Conservation (phyloP, 495 filamentous ascomycete genomes). For the Podospora bellae-mahoneyi region DNA sequence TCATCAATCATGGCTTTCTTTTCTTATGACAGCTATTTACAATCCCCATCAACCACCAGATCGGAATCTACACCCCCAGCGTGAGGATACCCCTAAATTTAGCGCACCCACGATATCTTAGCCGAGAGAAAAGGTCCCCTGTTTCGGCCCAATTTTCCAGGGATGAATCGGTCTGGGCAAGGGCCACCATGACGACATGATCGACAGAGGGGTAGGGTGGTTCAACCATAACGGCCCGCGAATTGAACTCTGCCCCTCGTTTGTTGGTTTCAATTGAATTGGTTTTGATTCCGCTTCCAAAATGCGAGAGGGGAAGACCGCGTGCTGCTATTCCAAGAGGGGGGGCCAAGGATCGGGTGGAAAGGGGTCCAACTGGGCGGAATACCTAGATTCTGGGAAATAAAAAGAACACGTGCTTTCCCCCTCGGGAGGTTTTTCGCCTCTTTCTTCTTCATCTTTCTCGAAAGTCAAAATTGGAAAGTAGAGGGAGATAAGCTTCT, state of each 20-base stretch:
- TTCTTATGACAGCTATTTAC: too few relatives aligned
- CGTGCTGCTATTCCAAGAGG: background rate
- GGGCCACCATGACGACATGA: constrained; percentile 6
- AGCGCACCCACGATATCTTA: background rate
- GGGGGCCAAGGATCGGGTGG: too few relatives aligned
- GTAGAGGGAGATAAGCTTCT: background rate
- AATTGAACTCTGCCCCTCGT: background rate
- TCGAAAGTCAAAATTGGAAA: background rate
- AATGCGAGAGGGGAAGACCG: background rate
- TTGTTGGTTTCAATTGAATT: background rate
- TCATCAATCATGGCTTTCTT: too few relatives aligned
- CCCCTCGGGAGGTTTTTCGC: background rate
- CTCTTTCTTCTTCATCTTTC: background rate
- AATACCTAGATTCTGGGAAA: background rate
- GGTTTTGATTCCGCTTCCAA: background rate
- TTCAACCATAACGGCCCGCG: background rate
- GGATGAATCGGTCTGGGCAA: background rate
- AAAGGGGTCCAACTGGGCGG: background rate
- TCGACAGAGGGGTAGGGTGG: constrained; percentile 5
- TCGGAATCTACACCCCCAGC: too few relatives aligned
- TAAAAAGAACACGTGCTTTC: constrained; percentile 1
- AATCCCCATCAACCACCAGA: too few relatives aligned
- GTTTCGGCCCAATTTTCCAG: background rate
- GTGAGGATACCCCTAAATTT: background rate
- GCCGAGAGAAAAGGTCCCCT: background rate